A percentile compares a stretch with the other conserved stretches of the same genome.
Conservation (phyloP, 2,329 filamentous ascomycete genomes). For the Chrysoporthe austroafricana region DNA sequence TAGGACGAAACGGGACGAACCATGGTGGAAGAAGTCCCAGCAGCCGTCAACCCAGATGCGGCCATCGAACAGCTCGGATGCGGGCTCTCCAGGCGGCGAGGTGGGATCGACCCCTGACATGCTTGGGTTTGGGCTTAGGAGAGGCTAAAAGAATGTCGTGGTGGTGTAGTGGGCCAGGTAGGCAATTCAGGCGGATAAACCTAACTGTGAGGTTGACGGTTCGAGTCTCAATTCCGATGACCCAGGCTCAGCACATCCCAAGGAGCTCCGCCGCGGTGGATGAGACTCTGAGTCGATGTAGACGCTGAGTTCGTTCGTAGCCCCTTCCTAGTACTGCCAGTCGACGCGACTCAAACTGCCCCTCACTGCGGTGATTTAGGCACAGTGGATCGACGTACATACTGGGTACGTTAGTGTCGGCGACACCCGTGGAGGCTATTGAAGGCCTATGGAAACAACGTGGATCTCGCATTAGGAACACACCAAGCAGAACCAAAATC, state of each 20-base stretch:
- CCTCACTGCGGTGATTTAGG: constrained; percentile 1
- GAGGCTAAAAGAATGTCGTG: not conserved
- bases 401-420: not conserved
- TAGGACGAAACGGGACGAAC: constrained; percentile 48
- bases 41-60: constrained; percentile 98
- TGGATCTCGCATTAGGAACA: not conserved
- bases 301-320: not conserved
- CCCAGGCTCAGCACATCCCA: not conserved
- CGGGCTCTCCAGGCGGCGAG: constrained; percentile 50
- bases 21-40: constrained; percentile 99
- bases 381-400: not conserved
- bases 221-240: not conserved
- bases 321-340: not conserved
- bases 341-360: not conserved
- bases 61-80: constrained; percentile 62
- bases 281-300: not conserved
- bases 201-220: not conserved
- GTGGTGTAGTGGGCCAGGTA: not conserved
- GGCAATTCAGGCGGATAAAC: not conserved
- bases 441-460: not conserved
- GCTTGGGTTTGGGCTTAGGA: constrained; percentile 1
- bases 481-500: not conserved
- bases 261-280: not conserved
- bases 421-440: not conserved
- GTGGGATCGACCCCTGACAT: constrained; percentile 34